phyloP scores from a whole-genome alignment of 192 early-diverging fungal species.

The Allomyces javanicus region DNA sequence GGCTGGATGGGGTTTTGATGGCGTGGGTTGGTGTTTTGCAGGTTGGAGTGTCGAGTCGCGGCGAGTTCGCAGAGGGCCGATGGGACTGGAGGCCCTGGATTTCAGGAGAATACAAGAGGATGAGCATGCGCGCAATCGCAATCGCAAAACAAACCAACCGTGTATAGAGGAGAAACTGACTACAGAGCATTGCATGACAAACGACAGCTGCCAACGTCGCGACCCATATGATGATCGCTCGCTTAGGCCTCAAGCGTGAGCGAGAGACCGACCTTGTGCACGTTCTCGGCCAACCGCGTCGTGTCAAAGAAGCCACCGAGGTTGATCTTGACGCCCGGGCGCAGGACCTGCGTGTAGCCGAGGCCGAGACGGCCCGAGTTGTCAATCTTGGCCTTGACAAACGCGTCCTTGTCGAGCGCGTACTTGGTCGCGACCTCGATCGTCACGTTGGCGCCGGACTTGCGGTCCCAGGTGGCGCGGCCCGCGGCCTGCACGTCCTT shows the following conservation, averaged over 20 bases:
- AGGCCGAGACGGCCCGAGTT: conserved; percentile 74
- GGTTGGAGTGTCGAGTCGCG: too few relatives aligned
- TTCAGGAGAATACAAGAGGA: neutral
- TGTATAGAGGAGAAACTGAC: too few relatives aligned
- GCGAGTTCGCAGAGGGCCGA: too few relatives aligned
- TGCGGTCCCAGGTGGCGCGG: conserved; percentile 71
- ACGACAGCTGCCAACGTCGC: too few relatives aligned
- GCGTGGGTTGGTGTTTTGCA: too few relatives aligned
- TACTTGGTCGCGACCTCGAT: conserved; percentile 92
- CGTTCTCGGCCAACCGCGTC: conserved; percentile 76
- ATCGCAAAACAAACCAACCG: too few relatives aligned
- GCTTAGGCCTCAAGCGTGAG: conserved; percentile 76
- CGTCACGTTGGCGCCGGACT: conserved; percentile 43
- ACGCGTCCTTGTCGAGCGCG: conserved; percentile 67
- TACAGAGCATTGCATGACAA: too few relatives aligned
- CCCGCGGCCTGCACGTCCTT: conserved; percentile 83
- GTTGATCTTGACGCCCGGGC: conserved; percentile 83
- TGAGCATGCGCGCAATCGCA: neutral
- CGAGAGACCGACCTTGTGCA: conserved; percentile 83
- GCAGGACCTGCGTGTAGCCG: conserved; percentile 80
- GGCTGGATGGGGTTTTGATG: neutral
- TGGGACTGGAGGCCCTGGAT: too few relatives aligned
- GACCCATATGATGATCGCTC: too few relatives aligned
- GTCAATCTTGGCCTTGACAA: conserved; percentile 70
- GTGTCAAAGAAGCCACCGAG: conserved; percentile 88